Percentiles rank a stretch among this genome's conserved stretches.
Conservation (phyloP, 2,329 filamentous ascomycete species). For the Fusarium armeniacum region DNA sequence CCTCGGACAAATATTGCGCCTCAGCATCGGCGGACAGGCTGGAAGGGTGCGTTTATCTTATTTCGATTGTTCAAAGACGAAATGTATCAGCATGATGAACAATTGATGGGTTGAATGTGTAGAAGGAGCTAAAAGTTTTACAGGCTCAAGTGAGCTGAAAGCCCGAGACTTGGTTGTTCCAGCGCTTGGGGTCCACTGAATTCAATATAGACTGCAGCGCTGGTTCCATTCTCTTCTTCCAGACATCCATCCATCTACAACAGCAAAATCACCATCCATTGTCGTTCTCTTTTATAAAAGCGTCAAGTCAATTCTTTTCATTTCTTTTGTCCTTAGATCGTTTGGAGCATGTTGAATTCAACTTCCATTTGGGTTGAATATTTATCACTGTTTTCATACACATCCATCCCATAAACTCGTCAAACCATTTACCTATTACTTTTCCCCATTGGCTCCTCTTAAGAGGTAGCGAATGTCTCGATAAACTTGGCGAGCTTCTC, state of each 20-base stretch:
- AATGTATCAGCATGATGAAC: background rate
- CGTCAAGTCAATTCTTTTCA: slow-evolving; percentile 2
- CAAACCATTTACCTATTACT: slow-evolving; percentile 2
- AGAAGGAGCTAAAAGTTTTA: slow-evolving; percentile 15
- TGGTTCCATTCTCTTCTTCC: background rate
- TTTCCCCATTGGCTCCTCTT: background rate
- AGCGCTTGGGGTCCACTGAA: slow-evolving; percentile 25
- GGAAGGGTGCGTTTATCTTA: background rate
- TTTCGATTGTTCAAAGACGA: background rate
- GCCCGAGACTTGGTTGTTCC: slow-evolving; percentile 8
- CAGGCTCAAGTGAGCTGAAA: slow-evolving; percentile 9
- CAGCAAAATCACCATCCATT: background rate
- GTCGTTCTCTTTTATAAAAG: background rate
- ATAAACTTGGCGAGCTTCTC: slow-evolving; percentile 78
- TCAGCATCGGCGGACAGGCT: slow-evolving; percentile 45
- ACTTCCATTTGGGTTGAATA: slow-evolving; percentile 30
- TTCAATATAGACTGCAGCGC: background rate
- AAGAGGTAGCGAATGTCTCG: slow-evolving; percentile 61
- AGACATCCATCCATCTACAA: background rate
- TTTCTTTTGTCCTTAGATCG: background rate
- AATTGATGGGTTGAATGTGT: background rate
- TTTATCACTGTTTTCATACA: background rate
- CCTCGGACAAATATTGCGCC: slow-evolving; percentile 39
- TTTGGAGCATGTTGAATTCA: slow-evolving; percentile 46
- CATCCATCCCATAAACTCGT: slow-evolving; percentile 7